Percentiles rank a stretch among this genome's conserved stretches.
phyloP scores from a whole-genome alignment of 768 basidiomycete species.

The Hortiboletus campestris region DNA sequence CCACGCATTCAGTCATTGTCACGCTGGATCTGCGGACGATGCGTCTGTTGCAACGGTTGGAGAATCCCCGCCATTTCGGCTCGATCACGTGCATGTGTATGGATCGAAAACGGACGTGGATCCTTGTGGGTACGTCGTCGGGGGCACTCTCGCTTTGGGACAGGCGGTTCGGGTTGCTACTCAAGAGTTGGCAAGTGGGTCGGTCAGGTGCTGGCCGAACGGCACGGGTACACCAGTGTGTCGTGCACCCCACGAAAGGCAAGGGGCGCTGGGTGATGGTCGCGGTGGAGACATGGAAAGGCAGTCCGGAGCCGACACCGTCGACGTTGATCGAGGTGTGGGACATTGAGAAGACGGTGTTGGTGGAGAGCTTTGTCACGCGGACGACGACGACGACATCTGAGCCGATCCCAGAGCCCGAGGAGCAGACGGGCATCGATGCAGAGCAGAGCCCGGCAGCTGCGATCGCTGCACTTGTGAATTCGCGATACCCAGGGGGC shows the following conservation, averaged over 20 bases:
- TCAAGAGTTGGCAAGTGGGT: conserved; percentile 85
- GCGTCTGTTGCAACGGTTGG: conserved; percentile 70
- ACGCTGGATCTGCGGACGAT: conserved; percentile 85
- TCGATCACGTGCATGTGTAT: conserved; percentile 83
- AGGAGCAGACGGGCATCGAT: conserved; percentile 49
- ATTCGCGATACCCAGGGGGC: conserved; percentile 51
- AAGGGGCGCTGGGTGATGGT: conserved; percentile 91
- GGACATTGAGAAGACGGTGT: conserved; percentile 79
- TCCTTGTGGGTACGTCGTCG: conserved; percentile 81
- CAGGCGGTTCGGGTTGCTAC: conserved; percentile 83
- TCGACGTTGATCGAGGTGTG: conserved; percentile 76
- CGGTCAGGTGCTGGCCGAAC: conserved; percentile 49
- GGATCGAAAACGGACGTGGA: conserved; percentile 84
- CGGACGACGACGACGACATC: conserved; percentile 44
- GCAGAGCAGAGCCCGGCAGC: conserved; percentile 64
- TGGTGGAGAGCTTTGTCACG: conserved; percentile 80
- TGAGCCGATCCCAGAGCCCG: conserved; percentile 53
- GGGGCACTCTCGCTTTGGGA: conserved; percentile 93
- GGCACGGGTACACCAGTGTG: conserved; percentile 68
- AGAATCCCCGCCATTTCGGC: conserved; percentile 83
- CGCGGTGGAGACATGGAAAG: conserved; percentile 57
- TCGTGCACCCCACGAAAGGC: conserved; percentile 83
- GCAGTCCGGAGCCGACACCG: conserved; percentile 39
- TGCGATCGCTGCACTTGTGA: conserved; percentile 80
- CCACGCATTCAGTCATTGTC: conserved; percentile 72